Evolutionary conservation across 305 asterid genomes (phyloP), one percentile per base, ranked within the genome.

Genomic region (Solanum hybrid): DNA sequence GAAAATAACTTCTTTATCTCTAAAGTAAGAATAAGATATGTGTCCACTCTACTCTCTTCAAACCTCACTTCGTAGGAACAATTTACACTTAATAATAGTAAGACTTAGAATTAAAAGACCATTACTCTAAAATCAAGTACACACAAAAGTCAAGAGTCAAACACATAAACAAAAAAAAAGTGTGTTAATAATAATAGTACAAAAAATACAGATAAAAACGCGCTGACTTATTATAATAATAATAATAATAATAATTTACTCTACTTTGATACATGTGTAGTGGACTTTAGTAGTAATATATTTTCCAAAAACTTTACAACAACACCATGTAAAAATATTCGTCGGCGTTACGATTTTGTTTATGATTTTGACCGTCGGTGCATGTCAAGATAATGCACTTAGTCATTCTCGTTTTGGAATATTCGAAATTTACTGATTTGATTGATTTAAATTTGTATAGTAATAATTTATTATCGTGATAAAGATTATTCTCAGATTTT

Each of bases 21-120:
- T 0, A 16, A 16, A 16, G 0, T 56, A 17, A 56, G 0, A 64
- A 8, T 20, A 64, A 64, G 0, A 64, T 64, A 0, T 20, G 2
- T 1, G 1, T 64, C 3, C 0, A 3, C 0, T 64, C 1, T 22
- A 8, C 0, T 0, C 0, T 64, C 11, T 22, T 64, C 0, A 60
- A 60, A 8, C 0, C 26, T 60, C 71, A 7, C 26, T 60, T 22
- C 3, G 1, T 64, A 64, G 1, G 3, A 64, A 60, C 11, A 7
- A 3, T 60, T 60, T 17, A 60, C n/a, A 1, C 69, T 17, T 60
- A 22, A 64, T 22, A 64, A 22, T 22, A 64, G 27, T 8, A 64
- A 64, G 27, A 22, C 13, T 64, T 22, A 22, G 72, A 22, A 64
- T 0, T 22, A 64, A 64, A 64, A 64, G 13, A 22, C 26, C 3